phyloP scores from a whole-genome alignment of 805 yeast species.

The Blastobotrys muscicola region DNA sequence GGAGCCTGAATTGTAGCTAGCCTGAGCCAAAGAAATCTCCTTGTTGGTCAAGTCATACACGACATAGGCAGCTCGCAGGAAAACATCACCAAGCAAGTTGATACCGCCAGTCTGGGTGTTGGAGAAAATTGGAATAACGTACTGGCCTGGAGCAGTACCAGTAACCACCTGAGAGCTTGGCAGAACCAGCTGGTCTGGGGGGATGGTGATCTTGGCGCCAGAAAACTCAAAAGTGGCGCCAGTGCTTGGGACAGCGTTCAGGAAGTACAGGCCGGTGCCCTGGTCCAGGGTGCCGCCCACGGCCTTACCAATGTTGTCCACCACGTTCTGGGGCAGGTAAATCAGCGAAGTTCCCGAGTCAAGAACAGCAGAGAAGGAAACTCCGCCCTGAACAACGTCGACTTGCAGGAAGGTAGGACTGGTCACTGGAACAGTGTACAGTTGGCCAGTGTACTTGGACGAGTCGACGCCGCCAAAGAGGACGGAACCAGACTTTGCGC shows the following conservation, averaged over 20 bases:
- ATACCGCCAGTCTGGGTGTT: background rate
- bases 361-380: conserved; percentile 18
- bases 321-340: conserved; percentile 33
- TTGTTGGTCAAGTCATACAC: conserved; percentile 53
- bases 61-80: conserved; percentile 52
- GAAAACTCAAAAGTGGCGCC: conserved; percentile 20
- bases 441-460: conserved; percentile 6
- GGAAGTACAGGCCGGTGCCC: conserved; percentile 1
- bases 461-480: conserved; percentile 9
- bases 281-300: background rate
- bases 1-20: conserved; percentile 19
- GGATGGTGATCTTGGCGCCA: conserved; percentile 21
- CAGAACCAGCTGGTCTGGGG: conserved; percentile 17
- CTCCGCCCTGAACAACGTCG: conserved; percentile 16
- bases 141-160: conserved; percentile 3
- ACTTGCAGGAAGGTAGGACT: conserved; percentile 17
- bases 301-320: conserved; percentile 19
- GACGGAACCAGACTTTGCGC: conserved; percentile 11
- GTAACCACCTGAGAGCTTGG: conserved; percentile 19
- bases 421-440: conserved; percentile 28
- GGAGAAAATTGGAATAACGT: background rate
- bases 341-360: conserved; percentile 46
- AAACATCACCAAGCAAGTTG: conserved; percentile 45
- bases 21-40: conserved; percentile 47
- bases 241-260: conserved; percentile 3